These are phyloP conservation scores for Gaeumannomyces sp. DNA, from an alignment of 2,329 filamentous ascomycete species.

Conservation along the genomic window DNA sequence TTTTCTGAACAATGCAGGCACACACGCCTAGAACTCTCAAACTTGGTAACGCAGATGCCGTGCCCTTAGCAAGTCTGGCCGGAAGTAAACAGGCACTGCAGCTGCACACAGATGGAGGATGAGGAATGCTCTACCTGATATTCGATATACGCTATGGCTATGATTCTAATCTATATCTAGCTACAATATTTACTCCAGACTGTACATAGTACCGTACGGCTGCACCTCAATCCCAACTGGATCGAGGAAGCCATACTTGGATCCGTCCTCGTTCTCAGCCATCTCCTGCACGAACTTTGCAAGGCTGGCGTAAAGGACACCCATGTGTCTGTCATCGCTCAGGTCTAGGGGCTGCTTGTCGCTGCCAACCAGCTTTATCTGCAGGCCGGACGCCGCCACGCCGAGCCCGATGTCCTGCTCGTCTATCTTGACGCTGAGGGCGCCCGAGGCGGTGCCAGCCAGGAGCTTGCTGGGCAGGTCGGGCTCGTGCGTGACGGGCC, in stretches of 20 bases:
- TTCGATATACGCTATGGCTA: not conserved
- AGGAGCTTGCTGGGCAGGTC: conserved; percentile 25
- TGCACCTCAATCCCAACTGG: not conserved
- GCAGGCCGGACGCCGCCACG: not conserved
- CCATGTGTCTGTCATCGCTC: conserved; percentile 3
- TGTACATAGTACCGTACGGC: not conserved
- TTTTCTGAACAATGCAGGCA: too few relatives aligned
- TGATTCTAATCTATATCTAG: not conserved
- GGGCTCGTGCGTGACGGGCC: conserved; percentile 28
- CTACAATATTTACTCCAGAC: not conserved
- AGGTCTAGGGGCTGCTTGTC: conserved; percentile 10
- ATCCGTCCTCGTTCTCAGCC: not conserved
- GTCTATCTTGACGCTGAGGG: not conserved
- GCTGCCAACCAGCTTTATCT: not conserved
- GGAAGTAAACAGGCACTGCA: too few relatives aligned
- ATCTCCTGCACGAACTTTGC: not conserved
- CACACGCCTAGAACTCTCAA: too few relatives aligned
- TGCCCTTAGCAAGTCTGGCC: too few relatives aligned
- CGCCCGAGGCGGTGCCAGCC: conserved; percentile 15
- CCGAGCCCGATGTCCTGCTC: conserved; percentile 4
- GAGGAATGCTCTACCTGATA: too few relatives aligned
- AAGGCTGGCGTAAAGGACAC: not conserved
- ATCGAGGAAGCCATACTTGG: not conserved
- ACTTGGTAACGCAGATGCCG: too few relatives aligned
- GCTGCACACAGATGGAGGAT: too few relatives aligned